Evolutionary conservation across 371 early-diverging fungal species (phyloP).

Genomic region (Mucor plumbeus): DNA sequence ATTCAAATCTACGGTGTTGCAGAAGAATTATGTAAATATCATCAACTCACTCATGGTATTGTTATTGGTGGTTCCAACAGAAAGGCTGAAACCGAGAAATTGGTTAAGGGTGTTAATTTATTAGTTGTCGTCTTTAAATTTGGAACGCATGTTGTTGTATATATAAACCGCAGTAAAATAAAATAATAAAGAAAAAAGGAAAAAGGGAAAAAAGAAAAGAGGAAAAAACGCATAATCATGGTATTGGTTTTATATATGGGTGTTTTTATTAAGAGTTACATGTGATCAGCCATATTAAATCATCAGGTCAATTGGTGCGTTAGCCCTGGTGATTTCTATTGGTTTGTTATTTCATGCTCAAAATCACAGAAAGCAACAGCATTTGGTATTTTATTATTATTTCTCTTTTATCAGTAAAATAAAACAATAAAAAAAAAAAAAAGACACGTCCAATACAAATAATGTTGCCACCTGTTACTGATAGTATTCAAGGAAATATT

Average conservation of each 20-base stretch:
- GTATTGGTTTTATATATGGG: not conserved
- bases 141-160: slow-evolving; percentile 70
- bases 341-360: slow-evolving; percentile 6
- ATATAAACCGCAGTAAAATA: slow-evolving; percentile 18
- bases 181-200: slow-evolving; percentile 1
- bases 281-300: slow-evolving; percentile 12
- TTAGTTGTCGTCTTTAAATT: slow-evolving; percentile 97
- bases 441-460: not conserved
- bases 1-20: slow-evolving; percentile 99
- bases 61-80: slow-evolving; percentile 98
- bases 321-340: slow-evolving; percentile 5
- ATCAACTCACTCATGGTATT: slow-evolving; percentile 87
- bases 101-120: slow-evolving; percentile 92
- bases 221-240: slow-evolving; percentile 19
- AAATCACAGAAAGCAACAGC: slow-evolving; percentile 9
- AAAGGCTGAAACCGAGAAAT: slow-evolving; percentile 94
- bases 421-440: too few relatives aligned
- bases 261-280: not conserved
- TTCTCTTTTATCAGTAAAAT: not conserved
- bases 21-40: slow-evolving; percentile 90
- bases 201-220: slow-evolving; percentile 15
- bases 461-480: slow-evolving; percentile 46
- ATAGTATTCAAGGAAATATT: slow-evolving; percentile 32
- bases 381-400: not conserved
- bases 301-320: slow-evolving; percentile 12